Conservation (phyloP, 345 rosid genomes). For the Theobroma cacao region DNA sequence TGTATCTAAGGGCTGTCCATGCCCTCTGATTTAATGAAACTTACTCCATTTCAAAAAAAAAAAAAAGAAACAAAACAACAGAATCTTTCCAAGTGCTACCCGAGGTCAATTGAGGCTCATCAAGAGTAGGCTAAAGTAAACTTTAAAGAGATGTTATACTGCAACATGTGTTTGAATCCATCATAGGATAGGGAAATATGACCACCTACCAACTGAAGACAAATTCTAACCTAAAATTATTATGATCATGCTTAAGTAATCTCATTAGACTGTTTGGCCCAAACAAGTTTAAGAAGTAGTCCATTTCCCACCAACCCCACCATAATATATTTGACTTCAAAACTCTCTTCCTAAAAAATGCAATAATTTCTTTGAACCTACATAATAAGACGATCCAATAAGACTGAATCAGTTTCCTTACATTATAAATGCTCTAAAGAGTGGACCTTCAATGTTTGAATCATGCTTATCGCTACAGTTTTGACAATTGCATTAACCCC, state of each 20-base stretch:
- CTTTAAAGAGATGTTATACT: not conserved
- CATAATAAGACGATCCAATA: not conserved
- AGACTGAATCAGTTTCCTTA: not conserved
- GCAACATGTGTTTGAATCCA: not conserved
- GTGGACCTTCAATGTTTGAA: not conserved
- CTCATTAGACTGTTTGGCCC: not conserved
- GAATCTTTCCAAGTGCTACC: not conserved
- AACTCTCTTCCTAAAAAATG: not conserved
- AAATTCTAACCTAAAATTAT: slow-evolving; percentile 12
- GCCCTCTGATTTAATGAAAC: no score
- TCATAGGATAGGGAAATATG: slow-evolving; percentile 12
- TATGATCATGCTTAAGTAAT: slow-evolving; percentile 3
- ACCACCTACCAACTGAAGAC: slow-evolving; percentile 28
- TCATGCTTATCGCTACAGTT: not conserved
- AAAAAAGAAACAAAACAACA: not conserved
- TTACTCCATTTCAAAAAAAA: no score
- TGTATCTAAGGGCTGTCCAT: no score
- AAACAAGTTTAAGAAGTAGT: slow-evolving; percentile 1
- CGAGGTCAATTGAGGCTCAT: not conserved
- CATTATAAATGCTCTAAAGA: not conserved
- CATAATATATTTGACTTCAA: not conserved
- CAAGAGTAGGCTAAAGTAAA: not conserved
- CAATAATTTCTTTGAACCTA: not conserved
- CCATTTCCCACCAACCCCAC: slow-evolving; percentile 27
- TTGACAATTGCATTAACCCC: slow-evolving; percentile 14